phyloP scores from a whole-genome alignment of 441 rosid genomes.

The Erodium trifolium region DNA sequence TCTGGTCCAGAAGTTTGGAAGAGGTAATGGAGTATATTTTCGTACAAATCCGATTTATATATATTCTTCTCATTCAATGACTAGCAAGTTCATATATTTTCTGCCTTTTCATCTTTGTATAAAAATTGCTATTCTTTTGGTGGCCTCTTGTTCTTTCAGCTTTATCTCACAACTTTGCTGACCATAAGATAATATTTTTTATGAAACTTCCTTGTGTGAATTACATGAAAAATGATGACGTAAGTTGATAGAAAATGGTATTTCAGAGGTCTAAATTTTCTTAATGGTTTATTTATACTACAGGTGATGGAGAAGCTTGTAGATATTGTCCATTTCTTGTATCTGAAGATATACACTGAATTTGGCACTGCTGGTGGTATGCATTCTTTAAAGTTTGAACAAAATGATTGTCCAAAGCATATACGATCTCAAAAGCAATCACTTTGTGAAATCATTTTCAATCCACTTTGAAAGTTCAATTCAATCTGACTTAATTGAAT shows the following conservation, averaged over 20 bases:
- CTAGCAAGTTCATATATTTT: not conserved
- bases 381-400: constrained; percentile 16
- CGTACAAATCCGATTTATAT: not conserved
- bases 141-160: not conserved
- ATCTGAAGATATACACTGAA: constrained; percentile 75
- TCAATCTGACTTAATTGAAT: not conserved
- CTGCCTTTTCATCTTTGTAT: no score
- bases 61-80: not conserved
- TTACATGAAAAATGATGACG: no score
- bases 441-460: not conserved
- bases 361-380: constrained; percentile 68
- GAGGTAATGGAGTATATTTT: constrained; percentile 48
- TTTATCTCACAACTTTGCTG: no score
- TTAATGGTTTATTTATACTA: constrained; percentile 21
- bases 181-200: no score
- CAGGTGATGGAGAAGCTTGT: constrained; percentile 98
- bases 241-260: not conserved
- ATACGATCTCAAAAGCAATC: no score
- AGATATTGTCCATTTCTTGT: constrained; percentile 87
- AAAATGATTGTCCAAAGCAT: no score
- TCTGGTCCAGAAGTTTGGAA: constrained; percentile 94
- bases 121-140: not conserved
- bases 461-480: not conserved
- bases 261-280: not conserved
- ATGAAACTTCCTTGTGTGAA: not conserved